Evolutionary conservation across 495 filamentous ascomycete genomes (phyloP), one percentile per base, ranked within the genome.

Genomic region (Monascus purpureus): DNA sequence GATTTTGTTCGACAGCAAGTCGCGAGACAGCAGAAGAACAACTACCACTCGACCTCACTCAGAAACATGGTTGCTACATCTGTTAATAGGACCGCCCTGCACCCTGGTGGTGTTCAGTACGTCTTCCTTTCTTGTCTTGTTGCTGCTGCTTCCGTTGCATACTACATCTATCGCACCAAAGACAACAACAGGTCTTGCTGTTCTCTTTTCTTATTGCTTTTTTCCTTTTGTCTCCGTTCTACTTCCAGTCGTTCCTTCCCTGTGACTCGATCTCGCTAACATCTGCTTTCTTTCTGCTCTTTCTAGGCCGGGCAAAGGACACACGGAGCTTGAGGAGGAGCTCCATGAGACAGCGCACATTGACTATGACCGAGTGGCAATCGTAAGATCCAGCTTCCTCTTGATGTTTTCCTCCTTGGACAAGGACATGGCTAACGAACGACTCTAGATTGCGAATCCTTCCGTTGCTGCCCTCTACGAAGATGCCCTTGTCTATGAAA

Each of bases 401-500:
- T 20, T 22, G 33, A 41, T 44, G 33, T 37, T 39, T 36, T 42
- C 28, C 41, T 38, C n/a, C n/a, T n/a, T n/a, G n/a, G n/a, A n/a
- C n/a, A n/a, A n/a, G n/a, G n/a, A n/a, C n/a, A n/a, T n/a, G n/a
- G n/a, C n/a, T 25, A 32, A 47, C 31, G 26, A 35, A 38, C 20
- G 7, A 13, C 13, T 15, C 19, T 46, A 92, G 84, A 82, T 90
- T 45, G 77, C 80, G 62, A 93, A 90, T 60, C 77, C 84, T 50
- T 72, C 87, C 23, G 90, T 95, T 36, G 75, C 92, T 45, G 82
- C 90, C 39, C 72, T 97, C 40, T 96, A 97, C 68, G 90, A 97
- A 72, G 90, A 97, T 80, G 90, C 90, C 35, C 72, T 97, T 29
- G 90, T 96, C 43, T 97, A 96, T 67, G 90, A 97, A 67, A 88